phyloP scores from a whole-genome alignment of 2,329 filamentous ascomycete species.

The Lachnellula willkommii region DNA sequence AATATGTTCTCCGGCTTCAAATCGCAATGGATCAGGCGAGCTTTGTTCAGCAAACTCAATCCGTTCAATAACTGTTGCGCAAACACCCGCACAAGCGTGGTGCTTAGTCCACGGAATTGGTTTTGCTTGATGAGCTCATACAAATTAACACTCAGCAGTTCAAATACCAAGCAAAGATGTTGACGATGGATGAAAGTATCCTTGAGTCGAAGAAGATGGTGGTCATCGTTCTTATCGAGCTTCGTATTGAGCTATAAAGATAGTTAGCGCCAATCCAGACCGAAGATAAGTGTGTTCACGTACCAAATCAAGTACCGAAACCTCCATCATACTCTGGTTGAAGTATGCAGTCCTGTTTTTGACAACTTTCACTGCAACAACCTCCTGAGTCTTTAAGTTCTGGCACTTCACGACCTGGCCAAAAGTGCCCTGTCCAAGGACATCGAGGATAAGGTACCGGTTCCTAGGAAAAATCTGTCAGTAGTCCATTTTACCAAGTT shows the following conservation, averaged over 20 bases:
- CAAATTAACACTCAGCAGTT: conserved; percentile 91
- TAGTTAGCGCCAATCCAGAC: conserved; percentile 11
- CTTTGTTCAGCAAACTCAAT: conserved; percentile 87
- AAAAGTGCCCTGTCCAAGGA: conserved; percentile 94
- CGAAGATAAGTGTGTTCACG: conserved; percentile 25
- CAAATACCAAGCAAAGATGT: conserved; percentile 93
- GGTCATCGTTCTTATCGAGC: conserved; percentile 98
- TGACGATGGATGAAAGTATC: conserved; percentile 98
- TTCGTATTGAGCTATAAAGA: conserved; percentile 78
- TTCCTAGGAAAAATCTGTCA: conserved; percentile 53
- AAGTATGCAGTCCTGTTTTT: conserved; percentile 99
- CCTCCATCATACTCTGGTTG: conserved; percentile 99
- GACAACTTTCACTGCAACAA: conserved; percentile 97
- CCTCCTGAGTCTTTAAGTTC: conserved; percentile 96
- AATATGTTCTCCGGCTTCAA: conserved; percentile 97
- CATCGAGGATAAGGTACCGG: conserved; percentile 93
- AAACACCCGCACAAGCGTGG: conserved; percentile 93
- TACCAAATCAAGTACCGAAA: conserved; percentile 92
- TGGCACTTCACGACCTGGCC: conserved; percentile 99
- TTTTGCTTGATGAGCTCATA: conserved; percentile 99
- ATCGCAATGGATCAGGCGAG: conserved; percentile 94
- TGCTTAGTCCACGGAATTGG: conserved; percentile 94
- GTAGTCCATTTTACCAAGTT: conserved; percentile 17
- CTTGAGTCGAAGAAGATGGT: conserved; percentile 88
- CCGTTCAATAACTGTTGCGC: conserved; percentile 95